These are phyloP conservation scores for Ananas comosus DNA, from an alignment of 176 grass and related monocot genomes.

Conservation along the genomic window DNA sequence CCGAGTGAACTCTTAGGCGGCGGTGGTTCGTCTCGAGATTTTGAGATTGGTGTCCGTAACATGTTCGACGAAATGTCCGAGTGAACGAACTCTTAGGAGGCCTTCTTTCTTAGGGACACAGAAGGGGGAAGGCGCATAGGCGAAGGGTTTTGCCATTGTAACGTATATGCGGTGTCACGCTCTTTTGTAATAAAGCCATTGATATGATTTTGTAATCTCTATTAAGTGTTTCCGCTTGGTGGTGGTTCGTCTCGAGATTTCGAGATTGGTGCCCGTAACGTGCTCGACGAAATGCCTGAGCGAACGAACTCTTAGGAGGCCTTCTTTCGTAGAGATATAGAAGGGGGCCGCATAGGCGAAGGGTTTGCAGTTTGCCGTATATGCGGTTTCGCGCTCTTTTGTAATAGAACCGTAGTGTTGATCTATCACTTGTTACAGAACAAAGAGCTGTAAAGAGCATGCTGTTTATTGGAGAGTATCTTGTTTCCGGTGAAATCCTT, in stretches of 20 bases:
- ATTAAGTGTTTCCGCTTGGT: not conserved
- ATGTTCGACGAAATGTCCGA: slow-evolving; percentile 45
- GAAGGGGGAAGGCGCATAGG: too few species aligned
- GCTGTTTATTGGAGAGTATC: too few species aligned
- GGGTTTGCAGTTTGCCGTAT: not conserved
- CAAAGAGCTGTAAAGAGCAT: too few species aligned
- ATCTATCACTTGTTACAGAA: too few species aligned
- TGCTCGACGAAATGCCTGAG: not conserved
- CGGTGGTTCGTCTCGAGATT: not conserved
- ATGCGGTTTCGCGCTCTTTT: not conserved
- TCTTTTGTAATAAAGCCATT: too few species aligned
- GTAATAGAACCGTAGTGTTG: too few species aligned
- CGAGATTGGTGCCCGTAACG: not conserved
- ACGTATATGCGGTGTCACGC: too few species aligned
- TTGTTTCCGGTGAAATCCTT: too few species aligned
- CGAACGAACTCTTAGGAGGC: not conserved
- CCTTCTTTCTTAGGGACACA: too few species aligned
- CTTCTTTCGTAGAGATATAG: not conserved
- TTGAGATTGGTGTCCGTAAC: not conserved
- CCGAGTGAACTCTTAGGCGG: not conserved
- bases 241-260: not conserved
- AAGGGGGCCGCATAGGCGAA: not conserved
- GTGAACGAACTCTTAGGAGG: not conserved
- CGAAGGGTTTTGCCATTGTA: too few species aligned
- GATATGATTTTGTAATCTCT: too few species aligned